Evolutionary conservation across 495 filamentous ascomycete genomes (phyloP).

Genomic region (Tuber microsphaerosporum): DNA sequence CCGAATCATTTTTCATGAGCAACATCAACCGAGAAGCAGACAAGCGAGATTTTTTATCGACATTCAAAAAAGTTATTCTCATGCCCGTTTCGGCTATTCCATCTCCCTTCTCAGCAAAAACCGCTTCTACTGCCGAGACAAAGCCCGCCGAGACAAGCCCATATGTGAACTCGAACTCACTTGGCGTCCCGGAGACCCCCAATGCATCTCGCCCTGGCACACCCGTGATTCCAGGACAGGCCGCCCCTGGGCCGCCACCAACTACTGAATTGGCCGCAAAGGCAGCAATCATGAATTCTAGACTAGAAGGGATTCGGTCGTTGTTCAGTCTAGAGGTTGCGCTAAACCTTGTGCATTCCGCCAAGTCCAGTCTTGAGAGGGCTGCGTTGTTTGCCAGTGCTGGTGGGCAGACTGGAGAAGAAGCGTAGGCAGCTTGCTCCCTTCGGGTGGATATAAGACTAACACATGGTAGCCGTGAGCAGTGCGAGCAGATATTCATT

Average conservation of each 20-base stretch:
- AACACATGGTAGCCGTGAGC: conserved; percentile 48
- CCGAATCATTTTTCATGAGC: conserved; percentile 89
- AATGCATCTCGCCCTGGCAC: conserved; percentile 13
- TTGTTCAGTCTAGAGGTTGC: conserved; percentile 96
- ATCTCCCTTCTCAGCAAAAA: conserved; percentile 49
- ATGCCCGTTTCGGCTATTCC: conserved; percentile 90
- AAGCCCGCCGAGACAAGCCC: conserved; percentile 42
- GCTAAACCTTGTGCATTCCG: conserved; percentile 74
- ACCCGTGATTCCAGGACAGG: conserved; percentile 14
- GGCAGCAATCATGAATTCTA: conserved; percentile 89
- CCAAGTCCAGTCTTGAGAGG: conserved; percentile 84
- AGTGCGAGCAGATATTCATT: conserved; percentile 88
- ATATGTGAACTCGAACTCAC: conserved; percentile 42
- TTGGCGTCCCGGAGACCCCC: conserved; percentile 36
- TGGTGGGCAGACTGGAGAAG: conserved; percentile 68
- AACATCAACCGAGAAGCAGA: conserved; percentile 90
- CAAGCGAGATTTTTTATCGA: conserved; percentile 90
- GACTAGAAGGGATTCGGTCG: conserved; percentile 83
- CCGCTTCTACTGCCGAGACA: conserved; percentile 49
- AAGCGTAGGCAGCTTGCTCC: conserved; percentile 53
- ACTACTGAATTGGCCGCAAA: conserved; percentile 91
- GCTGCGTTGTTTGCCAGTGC: conserved; percentile 72
- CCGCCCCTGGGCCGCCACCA: conserved; percentile 45
- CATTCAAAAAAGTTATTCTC: conserved; percentile 98
- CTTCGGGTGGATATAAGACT: not conserved